Evolutionary conservation across 345 rosid genomes (phyloP), one percentile per base, ranked within the genome.

Genomic region (Physaria fendleri): DNA sequence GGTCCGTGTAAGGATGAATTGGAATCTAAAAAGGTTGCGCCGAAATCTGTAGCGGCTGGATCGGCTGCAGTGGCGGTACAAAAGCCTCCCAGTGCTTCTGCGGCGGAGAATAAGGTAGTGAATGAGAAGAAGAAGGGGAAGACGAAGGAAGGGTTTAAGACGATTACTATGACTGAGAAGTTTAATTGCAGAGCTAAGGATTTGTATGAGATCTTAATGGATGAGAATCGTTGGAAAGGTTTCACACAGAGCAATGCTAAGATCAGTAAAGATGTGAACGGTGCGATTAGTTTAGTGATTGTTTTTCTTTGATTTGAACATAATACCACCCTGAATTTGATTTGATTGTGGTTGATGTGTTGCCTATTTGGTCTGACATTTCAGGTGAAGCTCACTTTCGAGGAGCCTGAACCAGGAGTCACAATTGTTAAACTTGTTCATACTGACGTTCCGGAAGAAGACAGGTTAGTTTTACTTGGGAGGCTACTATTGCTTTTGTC

Each of bases 171-270:
- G 96, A 76, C 85, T 9, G 97, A 93, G 88, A 87, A 77, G 74
- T 92, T 92, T 21, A 86, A 78, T 40, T 93, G 97, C 40, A 78
- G 92, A 59, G 94, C 97, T 12, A 81, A 43, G 72, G 79, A 85
- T 71, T 11, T 90, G 87, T 90, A 24, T 73, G 97, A 94, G 80
- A 90, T 94, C n/a, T 45, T 94, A 72, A 87, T 90, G 95, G 99
- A 94, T 56, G 99, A 90, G 79, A 87, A 85, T 38, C 72, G 92
- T 27, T 93, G 99, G 99, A 93, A 81, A 55, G 99, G 99, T 6
- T 93, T 93, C 38, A 85, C 96, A 0, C 95, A 82, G 86, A 93
- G 99, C 32, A 83, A 83, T 77, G 97, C 97, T 4, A 82, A 57
- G 80, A 93, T 93, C 24, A 78, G 95, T 62, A 90, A 66, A 58